These are phyloP conservation scores for Hericium coralloides DNA, from an alignment of 768 basidiomycete species.

Conservation along the genomic window DNA sequence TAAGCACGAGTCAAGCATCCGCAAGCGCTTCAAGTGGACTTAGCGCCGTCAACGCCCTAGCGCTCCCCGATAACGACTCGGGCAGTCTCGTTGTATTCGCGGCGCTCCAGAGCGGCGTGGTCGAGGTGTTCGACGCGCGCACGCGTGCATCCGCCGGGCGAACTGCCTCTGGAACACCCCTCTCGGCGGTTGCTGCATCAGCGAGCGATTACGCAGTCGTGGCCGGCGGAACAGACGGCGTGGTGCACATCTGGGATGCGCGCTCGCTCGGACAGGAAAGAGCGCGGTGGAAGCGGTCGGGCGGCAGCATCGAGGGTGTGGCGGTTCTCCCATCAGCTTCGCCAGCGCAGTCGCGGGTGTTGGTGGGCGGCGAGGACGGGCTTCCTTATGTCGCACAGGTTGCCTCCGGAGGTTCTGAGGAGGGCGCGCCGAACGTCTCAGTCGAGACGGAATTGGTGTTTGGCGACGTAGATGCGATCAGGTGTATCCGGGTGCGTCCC, in stretches of 20 bases:
- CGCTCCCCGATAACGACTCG: neutral
- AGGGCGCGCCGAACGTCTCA: neutral
- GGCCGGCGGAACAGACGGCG: conserved; percentile 6
- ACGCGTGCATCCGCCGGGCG: neutral
- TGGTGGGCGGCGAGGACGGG: conserved; percentile 14
- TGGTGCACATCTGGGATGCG: conserved; percentile 6
- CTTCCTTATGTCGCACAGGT: conserved; percentile 10
- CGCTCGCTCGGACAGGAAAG: neutral
- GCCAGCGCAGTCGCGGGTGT: conserved; percentile 1
- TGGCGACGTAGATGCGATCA: conserved; percentile 13
- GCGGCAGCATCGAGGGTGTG: conserved; percentile 3
- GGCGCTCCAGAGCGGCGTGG: conserved; percentile 7
- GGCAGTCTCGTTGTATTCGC: neutral
- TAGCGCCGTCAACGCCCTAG: neutral
- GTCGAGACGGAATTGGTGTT: conserved; percentile 11
- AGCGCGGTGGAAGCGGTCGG: conserved; percentile 9
- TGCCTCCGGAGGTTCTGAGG: neutral
- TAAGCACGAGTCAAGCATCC: conserved; percentile 2
- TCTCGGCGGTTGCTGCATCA: conserved; percentile 6
- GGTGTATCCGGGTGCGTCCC: neutral
- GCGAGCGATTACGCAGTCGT: conserved; percentile 4
- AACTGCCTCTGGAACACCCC: neutral
- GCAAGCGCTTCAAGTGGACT: conserved; percentile 3
- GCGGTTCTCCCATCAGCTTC: neutral
- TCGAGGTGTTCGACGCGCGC: conserved; percentile 7